Percentiles rank a stretch among this genome's conserved stretches.
phyloP scores from a whole-genome alignment of 208 protist genomes.

The Spongospora subterranea region DNA sequence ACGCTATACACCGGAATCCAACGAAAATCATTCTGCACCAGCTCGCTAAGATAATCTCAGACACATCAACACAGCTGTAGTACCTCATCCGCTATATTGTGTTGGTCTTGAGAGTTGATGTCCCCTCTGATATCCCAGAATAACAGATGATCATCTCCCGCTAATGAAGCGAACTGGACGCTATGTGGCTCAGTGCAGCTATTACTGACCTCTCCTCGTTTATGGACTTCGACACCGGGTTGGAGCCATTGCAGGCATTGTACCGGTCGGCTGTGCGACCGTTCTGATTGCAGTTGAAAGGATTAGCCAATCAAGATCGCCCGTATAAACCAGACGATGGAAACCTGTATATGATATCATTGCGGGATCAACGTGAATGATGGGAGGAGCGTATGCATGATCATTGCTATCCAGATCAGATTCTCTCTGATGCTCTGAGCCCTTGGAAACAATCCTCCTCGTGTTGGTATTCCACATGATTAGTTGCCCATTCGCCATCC shows the following conservation, averaged over 20 bases:
- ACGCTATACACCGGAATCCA: slow-evolving; percentile 7
- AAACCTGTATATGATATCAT: slow-evolving; percentile 30
- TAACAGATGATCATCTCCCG: slow-evolving; percentile 21
- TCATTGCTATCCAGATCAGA: not conserved
- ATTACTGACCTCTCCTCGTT: not conserved
- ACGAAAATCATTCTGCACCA: slow-evolving; percentile 32
- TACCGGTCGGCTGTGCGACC: slow-evolving; percentile 42
- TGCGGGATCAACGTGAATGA: slow-evolving; percentile 2
- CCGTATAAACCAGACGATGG: too few species aligned
- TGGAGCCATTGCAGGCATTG: slow-evolving; percentile 28
- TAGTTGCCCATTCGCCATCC: slow-evolving; percentile 5
- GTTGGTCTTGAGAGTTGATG: slow-evolving; percentile 22
- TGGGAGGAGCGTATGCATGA: not conserved
- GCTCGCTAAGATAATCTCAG: not conserved
- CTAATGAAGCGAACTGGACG: slow-evolving; percentile 37
- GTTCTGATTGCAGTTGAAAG: too few species aligned
- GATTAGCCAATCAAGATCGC: too few species aligned
- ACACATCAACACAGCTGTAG: not conserved
- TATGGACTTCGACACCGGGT: slow-evolving; percentile 20
- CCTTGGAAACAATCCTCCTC: not conserved
- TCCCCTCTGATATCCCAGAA: slow-evolving; percentile 35
- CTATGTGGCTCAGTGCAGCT: not conserved
- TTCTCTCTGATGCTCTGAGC: not conserved
- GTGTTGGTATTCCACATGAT: slow-evolving; percentile 45
- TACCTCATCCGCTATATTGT: not conserved